Evolutionary conservation across 192 early-diverging fungal species (phyloP).

Genomic region (Physocladia obscura): DNA sequence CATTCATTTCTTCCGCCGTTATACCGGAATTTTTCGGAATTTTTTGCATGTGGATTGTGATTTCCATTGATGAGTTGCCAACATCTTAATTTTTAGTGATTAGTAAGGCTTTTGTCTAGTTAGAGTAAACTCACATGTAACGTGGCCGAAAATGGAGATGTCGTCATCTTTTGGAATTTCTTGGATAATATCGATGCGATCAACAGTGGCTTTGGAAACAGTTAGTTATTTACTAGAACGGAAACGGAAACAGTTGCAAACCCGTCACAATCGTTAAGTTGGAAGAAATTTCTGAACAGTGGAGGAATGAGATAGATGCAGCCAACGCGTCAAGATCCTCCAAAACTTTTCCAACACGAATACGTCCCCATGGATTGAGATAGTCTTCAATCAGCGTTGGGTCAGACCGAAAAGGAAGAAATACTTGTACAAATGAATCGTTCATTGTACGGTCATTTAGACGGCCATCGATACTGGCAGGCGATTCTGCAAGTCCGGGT

Average conservation of each 20-base stretch:
- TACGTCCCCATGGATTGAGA: conserved; percentile 68
- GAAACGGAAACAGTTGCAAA: conserved; percentile 10
- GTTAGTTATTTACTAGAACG: not conserved
- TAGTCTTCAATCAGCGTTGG: conserved; percentile 77
- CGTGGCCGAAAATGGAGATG: conserved; percentile 74
- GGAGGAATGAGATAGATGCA: conserved; percentile 76
- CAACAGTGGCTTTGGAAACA: conserved; percentile 64
- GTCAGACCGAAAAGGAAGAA: conserved; percentile 75
- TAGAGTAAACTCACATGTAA: conserved; percentile 50
- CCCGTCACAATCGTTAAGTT: conserved; percentile 80
- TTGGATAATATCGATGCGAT: conserved; percentile 77
- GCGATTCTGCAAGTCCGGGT: no score
- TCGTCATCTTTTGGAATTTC: conserved; percentile 65
- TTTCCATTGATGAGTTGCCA: conserved; percentile 87
- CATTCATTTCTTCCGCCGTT: conserved; percentile 17
- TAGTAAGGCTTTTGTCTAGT: not conserved
- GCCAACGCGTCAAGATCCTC: conserved; percentile 83
- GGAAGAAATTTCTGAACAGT: conserved; percentile 58
- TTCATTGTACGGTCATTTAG: conserved; percentile 8
- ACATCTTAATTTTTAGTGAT: conserved; percentile 50
- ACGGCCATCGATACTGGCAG: not conserved
- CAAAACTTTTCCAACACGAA: conserved; percentile 79
- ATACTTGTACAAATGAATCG: conserved; percentile 70
- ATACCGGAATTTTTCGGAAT: conserved; percentile 20
- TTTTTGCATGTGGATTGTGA: conserved; percentile 41